Conservation (phyloP, 192 early-diverging fungal genomes). For the Linnemannia schmuckeri region DNA sequence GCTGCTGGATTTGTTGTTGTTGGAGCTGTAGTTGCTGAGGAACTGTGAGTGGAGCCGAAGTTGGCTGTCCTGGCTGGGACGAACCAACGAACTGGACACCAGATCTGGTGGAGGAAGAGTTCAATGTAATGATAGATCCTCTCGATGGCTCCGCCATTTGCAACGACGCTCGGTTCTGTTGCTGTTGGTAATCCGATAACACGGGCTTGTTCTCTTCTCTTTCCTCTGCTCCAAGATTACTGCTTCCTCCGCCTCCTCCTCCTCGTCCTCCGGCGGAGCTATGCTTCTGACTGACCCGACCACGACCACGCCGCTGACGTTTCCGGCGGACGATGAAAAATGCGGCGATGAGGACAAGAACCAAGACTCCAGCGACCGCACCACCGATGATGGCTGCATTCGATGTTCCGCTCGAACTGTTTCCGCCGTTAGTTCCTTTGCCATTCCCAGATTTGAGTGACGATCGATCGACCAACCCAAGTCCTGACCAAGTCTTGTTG, state of each 20-base stretch:
- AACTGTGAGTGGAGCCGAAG: background rate
- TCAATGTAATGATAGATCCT: background rate
- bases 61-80: background rate
- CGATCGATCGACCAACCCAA: background rate
- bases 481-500: background rate
- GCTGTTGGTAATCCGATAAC: background rate
- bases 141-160: background rate
- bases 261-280: background rate
- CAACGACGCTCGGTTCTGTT: too few relatives aligned
- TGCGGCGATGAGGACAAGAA: background rate
- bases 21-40: background rate
- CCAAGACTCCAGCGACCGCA: background rate
- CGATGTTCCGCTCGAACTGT: background rate
- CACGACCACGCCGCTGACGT: background rate
- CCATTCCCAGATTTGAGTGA: background rate
- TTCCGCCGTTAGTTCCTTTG: background rate
- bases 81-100: background rate
- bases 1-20: background rate
- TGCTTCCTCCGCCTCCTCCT: background rate
- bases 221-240: background rate
- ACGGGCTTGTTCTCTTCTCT: background rate
- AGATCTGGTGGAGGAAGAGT: background rate
- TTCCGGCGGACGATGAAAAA: constrained; percentile 1
- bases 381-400: background rate
- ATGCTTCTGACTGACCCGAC: background rate